Conservation (phyloP, 2,329 filamentous ascomycete genomes). For the Myrmaecium sp. region DNA sequence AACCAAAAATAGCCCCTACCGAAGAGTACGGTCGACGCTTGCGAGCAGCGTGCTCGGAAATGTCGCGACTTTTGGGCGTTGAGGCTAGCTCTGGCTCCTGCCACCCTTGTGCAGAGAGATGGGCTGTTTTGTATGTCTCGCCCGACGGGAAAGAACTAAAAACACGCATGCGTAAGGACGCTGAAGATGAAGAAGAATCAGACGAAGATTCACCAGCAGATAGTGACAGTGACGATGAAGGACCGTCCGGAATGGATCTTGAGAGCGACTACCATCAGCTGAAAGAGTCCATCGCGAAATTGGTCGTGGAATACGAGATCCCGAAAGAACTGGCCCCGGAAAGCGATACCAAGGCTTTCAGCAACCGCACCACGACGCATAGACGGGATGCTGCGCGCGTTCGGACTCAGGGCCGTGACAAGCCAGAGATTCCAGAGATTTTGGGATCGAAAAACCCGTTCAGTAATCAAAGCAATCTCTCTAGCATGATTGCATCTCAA, state of each 20-base stretch:
- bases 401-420: slow-evolving; percentile 12
- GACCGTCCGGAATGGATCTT: slow-evolving; percentile 35
- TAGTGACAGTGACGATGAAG: slow-evolving; percentile 31
- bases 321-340: slow-evolving; percentile 47
- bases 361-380: slow-evolving; percentile 45
- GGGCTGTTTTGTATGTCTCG: slow-evolving; percentile 68
- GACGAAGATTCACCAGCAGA: slow-evolving; percentile 40
- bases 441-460: slow-evolving; percentile 36
- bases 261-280: slow-evolving; percentile 69
- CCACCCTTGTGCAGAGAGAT: slow-evolving; percentile 68
- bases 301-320: slow-evolving; percentile 71
- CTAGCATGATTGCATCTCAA: slow-evolving; percentile 20
- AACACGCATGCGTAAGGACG: slow-evolving; percentile 55
- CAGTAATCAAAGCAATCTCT: slow-evolving; percentile 19
- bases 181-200: slow-evolving; percentile 44
- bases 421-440: no score
- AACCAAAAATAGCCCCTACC: slow-evolving; percentile 33
- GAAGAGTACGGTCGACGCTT: slow-evolving; percentile 33
- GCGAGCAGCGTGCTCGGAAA: slow-evolving; percentile 51
- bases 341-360: slow-evolving; percentile 45
- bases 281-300: slow-evolving; percentile 61
- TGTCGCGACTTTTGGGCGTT: slow-evolving; percentile 47
- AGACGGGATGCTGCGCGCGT: slow-evolving; percentile 15
- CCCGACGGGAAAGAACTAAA: slow-evolving; percentile 53
- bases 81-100: slow-evolving; percentile 50